Base-by-base conservation (phyloP, 1,284 basidiomycete species). In the Ustanciosporium gigantosporum region DNA sequence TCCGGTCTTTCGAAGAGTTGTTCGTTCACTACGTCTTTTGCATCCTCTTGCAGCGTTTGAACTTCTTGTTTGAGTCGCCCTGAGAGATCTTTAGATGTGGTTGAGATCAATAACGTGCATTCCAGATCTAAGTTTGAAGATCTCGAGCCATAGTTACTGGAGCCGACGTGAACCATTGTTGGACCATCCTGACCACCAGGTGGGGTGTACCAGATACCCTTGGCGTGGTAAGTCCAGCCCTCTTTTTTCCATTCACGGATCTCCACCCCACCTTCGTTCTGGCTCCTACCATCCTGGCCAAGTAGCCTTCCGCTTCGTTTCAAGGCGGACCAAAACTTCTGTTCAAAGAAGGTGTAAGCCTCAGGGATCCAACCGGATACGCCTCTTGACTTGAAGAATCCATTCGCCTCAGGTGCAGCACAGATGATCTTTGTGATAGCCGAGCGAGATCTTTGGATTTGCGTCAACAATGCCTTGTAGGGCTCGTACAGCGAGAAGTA, bases 161-260 rank as follows among this genome's bases (percentile, higher is more conserved):
- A 95, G 11, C 94, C 95, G 74, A 98, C 88, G 40, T 97, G 84
- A 0, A 93, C 94, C 36, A 65, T 44, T 4, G 41, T 56, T 0
- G 72, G 73, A 4, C 34, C 37, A 11, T 25, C 15, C 11, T 8
- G 9, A 19, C 11, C 9, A 9, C 8, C 6, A 6, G 34, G 24
- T 16, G 60, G 50, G 8, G 37, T 41, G 16, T 46, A 50, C 60
- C 60, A 64, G 5, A 64, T 58, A 0, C 93, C 94, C 84, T 97
- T 98, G 24, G 92, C 90, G 73, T 99, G 94, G 80, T 98, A 99
- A 0, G 94, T 98, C 95, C 95, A 99, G 0, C 88, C 90, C n/a
- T 83, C 79, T 60, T 84, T 85, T 71, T 86, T 84, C 94, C 94
- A 97, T 78, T 97, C 92, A 51, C 82, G 83, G 49, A 98, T 81